Evolutionary conservation across 202 grass and related monocot species (phyloP).

Genomic region (Hordeum pubiflorum): DNA sequence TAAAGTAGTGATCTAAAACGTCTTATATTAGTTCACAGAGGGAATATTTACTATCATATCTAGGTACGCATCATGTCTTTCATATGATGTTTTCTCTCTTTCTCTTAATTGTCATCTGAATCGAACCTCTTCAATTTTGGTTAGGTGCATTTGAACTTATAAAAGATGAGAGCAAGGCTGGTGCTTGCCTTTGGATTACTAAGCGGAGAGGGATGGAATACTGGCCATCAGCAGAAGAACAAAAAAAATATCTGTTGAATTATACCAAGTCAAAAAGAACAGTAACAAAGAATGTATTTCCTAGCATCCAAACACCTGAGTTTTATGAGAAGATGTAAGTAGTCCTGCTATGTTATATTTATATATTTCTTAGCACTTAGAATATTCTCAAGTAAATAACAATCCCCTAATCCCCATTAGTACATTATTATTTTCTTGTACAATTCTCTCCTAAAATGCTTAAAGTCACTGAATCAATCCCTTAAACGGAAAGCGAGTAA

Average conservation of each 20-base stretch:
- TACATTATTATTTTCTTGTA: not conserved
- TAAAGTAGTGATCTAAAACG: too few species aligned
- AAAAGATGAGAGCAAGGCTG: constrained; percentile 88
- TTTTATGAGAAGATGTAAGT: constrained; percentile 92
- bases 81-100: not conserved
- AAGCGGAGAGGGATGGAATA: constrained; percentile 86
- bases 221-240: constrained; percentile 71
- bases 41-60: not conserved
- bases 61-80: constrained; percentile 7
- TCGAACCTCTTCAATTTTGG: constrained; percentile 25
- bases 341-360: constrained; percentile 2
- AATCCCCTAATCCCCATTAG: not conserved
- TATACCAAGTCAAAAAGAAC: constrained; percentile 46
- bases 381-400: not conserved
- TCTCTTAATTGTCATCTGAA: constrained; percentile 8
- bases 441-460: not conserved
- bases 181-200: constrained; percentile 89
- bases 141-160: constrained; percentile 86
- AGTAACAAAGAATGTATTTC: constrained; percentile 39
- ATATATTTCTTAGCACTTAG: not conserved
- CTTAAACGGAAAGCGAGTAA: not conserved
- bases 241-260: constrained; percentile 54
- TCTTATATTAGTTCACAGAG: too few species aligned
- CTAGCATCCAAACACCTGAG: constrained; percentile 51
- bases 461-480: not conserved